Conservation (phyloP, 2,329 filamentous ascomycete species). For the Aspergillus neotritici region DNA sequence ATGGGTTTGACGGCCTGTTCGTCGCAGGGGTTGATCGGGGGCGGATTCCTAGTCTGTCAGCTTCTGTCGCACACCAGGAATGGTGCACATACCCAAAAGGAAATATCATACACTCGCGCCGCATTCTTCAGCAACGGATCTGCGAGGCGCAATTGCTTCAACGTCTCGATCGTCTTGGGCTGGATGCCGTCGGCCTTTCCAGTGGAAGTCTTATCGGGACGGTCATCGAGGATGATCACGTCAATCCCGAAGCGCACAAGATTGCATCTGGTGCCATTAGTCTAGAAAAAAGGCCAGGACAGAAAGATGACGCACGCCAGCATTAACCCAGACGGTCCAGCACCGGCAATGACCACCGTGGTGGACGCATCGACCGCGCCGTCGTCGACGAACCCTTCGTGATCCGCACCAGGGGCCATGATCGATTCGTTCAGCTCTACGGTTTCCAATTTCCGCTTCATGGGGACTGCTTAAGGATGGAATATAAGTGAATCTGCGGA, state of each 20-base stretch:
- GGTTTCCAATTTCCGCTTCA: too few species aligned
- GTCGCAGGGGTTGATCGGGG: slow-evolving; percentile 48
- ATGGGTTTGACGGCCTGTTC: slow-evolving; percentile 61
- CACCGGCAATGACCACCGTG: slow-evolving; percentile 37
- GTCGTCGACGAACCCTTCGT: slow-evolving; percentile 21
- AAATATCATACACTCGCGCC: slow-evolving; percentile 67
- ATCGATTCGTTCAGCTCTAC: neutral
- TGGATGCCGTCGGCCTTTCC: slow-evolving; percentile 68
- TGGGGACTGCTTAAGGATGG: too few species aligned
- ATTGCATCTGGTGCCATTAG: slow-evolving; percentile 41
- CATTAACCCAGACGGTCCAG: slow-evolving; percentile 44
- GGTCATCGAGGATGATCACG: slow-evolving; percentile 62
- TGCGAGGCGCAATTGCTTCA: slow-evolving; percentile 67
- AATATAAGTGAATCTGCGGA: too few species aligned
- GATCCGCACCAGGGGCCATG: slow-evolving; percentile 26
- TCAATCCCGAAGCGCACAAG: slow-evolving; percentile 62
- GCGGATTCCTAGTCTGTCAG: slow-evolving; percentile 29
- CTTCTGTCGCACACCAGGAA: too few species aligned
- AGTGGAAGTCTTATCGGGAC: slow-evolving; percentile 61
- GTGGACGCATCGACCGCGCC: slow-evolving; percentile 14
- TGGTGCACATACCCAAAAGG: slow-evolving; percentile 57
- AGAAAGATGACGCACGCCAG: slow-evolving; percentile 25
- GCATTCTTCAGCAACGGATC: slow-evolving; percentile 62
- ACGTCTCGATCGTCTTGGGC: slow-evolving; percentile 72
- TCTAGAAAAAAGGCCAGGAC: neutral